Base-by-base conservation (phyloP, 2,329 filamentous ascomycete genomes). In the Calonectria henricotiae region DNA sequence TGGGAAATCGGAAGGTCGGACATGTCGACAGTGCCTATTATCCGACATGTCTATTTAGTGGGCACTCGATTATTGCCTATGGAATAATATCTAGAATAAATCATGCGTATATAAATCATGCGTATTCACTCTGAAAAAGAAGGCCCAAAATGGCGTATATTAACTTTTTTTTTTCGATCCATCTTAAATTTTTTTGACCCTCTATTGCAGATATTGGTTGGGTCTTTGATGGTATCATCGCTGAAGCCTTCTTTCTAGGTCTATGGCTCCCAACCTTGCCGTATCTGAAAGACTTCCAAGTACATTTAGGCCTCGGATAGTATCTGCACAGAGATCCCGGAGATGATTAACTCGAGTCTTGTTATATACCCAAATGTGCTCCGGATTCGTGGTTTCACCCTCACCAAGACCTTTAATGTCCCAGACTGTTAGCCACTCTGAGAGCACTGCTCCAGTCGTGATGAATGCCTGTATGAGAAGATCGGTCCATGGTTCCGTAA, bases 401-500 rank as follows among this genome's bases (percentile, higher is more conserved):
- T 13, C 20, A 2, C 3, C 32, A 9, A 30, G 35, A 5, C 20
- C n/a, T 8, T 25, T 20, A 6, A 23, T 20, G 32, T 7, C 13
- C 51, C 51, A 58, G 5, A 39, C 23, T 32, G n/a, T 37, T 2
- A 58, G 7, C 51, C 51, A 58, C 12, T 27, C 13, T 12, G 51
- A 58, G 13, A 58, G 13, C 12, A 58, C 32, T 4, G 4, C n/a
- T 1, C 51, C 51, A 8, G 51, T 20, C 7, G 51, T 25, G 51
- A 39, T 25, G 35, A 58, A 39, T 4, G 51, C 2, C 4, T 39
- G 51, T 0, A 58, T 39, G 12, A 37, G 23, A 5, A 58, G 35
- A 17, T 58, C 51, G 5, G 51, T 27, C 51, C 51, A 58, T 9
- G 51, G 51, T 8, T 58, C 51, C n/a, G 51, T 58, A 37, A 58